Evolutionary conservation across 23 red algal genomes (phyloP).

Genomic region (Gracilariopsis chorda): DNA sequence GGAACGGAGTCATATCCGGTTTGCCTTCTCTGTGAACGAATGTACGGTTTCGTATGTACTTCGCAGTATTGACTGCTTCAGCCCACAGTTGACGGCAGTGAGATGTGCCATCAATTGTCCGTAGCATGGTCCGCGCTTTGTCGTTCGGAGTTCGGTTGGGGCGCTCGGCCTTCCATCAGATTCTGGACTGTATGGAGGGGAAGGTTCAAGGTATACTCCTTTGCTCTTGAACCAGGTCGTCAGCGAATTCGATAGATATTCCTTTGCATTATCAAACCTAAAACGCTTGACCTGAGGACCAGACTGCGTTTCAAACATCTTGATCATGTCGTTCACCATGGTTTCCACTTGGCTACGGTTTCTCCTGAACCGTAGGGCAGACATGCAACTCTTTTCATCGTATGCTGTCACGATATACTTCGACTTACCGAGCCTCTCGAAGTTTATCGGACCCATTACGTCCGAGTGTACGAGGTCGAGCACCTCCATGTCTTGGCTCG

Average conservation of each 20-base stretch:
- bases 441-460: no score
- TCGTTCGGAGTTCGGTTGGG: conserved; percentile 36
- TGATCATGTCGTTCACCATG: neutral
- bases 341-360: neutral
- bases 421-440: no score
- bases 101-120: neutral
- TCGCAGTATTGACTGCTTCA: neutral
- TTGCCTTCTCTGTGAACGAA: no score
- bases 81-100: neutral
- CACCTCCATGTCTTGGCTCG: no score
- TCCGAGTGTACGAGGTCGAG: no score
- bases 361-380: neutral
- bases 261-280: neutral
- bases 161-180: conserved; percentile 30
- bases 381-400: neutral
- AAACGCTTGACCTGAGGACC: neutral
- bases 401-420: neutral
- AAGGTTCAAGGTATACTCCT: neutral
- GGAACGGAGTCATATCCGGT: no score
- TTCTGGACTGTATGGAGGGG: conserved; percentile 15
- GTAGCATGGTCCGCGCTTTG: conserved; percentile 9
- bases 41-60: no score
- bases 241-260: neutral
- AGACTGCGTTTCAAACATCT: neutral
- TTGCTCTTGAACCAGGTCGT: no score